phyloP scores from a whole-genome alignment of 2,329 filamentous ascomycete species.

The Zasmidium citrigriseum region DNA sequence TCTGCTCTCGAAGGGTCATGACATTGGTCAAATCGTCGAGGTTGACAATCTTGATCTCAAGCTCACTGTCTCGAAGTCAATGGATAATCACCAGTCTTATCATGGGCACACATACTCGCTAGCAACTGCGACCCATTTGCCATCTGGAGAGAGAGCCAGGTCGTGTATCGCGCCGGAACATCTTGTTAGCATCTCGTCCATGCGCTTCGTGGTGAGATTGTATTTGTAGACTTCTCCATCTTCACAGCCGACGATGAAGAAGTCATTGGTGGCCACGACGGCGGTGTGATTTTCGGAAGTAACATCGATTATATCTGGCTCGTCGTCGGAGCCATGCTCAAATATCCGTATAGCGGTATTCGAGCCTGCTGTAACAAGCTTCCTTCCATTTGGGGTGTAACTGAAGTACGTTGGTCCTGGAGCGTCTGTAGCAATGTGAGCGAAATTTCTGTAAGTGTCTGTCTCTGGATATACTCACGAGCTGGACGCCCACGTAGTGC shows the following conservation, averaged over 20 bases:
- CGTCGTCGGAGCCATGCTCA: constrained; percentile 85
- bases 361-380: constrained; percentile 85
- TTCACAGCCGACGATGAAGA: constrained; percentile 87
- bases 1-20: constrained; percentile 75
- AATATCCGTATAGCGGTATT: constrained; percentile 95
- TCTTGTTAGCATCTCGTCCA: constrained; percentile 80
- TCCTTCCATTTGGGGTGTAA: constrained; percentile 85
- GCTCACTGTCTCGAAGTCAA: constrained; percentile 57
- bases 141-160: constrained; percentile 77
- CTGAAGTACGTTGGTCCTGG: constrained; percentile 82
- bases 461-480: constrained; percentile 42
- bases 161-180: constrained; percentile 86
- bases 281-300: constrained; percentile 82
- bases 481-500: constrained; percentile 64
- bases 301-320: constrained; percentile 90
- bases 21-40: constrained; percentile 75
- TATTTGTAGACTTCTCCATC: constrained; percentile 96
- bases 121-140: constrained; percentile 89
- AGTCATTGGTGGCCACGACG: constrained; percentile 74
- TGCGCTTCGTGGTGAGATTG: constrained; percentile 70
- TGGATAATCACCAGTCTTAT: constrained; percentile 7
- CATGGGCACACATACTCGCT: constrained; percentile 67
- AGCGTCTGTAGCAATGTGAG: constrained; percentile 58
- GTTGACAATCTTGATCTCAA: constrained; percentile 86
- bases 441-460: not conserved